Percentiles rank a stretch among this genome's conserved stretches.
Evolutionary conservation across 129 eudicot species (phyloP).

Genomic region (Lonicera japonica): DNA sequence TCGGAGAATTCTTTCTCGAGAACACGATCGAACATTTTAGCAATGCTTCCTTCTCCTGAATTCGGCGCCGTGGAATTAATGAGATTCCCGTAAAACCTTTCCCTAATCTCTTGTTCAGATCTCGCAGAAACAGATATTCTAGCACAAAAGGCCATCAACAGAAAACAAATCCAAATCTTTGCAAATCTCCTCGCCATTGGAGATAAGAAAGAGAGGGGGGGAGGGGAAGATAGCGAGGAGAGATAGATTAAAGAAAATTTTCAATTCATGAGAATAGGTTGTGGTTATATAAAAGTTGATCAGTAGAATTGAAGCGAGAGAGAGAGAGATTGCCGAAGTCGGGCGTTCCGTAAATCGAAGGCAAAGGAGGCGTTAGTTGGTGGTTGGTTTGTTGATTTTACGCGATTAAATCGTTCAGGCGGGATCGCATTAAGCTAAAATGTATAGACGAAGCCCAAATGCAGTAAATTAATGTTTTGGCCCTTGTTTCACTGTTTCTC

Average conservation of each 20-base stretch:
- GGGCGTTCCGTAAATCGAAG: neutral
- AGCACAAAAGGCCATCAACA: slow-evolving; percentile 24
- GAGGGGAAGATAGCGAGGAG: neutral
- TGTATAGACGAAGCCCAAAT: no score
- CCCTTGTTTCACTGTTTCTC: no score
- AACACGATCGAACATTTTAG: slow-evolving; percentile 84
- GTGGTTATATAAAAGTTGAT: neutral
- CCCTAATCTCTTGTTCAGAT: slow-evolving; percentile 75
- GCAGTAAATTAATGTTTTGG: no score
- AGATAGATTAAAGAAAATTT: neutral
- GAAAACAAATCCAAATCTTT: slow-evolving; percentile 17
- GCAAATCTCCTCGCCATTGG: slow-evolving; percentile 42
- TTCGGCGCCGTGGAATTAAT: slow-evolving; percentile 67
- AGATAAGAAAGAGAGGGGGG: no score
- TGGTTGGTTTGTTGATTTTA: neutral
- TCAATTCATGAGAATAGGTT: neutral
- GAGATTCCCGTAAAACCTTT: slow-evolving; percentile 73
- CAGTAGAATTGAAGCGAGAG: no score
- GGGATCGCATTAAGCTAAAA: neutral
- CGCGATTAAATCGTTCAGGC: neutral
- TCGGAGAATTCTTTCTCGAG: slow-evolving; percentile 85
- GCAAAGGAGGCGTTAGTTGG: neutral
- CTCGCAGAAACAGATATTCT: slow-evolving; percentile 34
- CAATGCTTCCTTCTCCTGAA: slow-evolving; percentile 65
- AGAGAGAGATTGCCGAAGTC: no score